Conservation (phyloP, 2,329 filamentous ascomycete genomes). For the Hyphodiscus sp. region DNA sequence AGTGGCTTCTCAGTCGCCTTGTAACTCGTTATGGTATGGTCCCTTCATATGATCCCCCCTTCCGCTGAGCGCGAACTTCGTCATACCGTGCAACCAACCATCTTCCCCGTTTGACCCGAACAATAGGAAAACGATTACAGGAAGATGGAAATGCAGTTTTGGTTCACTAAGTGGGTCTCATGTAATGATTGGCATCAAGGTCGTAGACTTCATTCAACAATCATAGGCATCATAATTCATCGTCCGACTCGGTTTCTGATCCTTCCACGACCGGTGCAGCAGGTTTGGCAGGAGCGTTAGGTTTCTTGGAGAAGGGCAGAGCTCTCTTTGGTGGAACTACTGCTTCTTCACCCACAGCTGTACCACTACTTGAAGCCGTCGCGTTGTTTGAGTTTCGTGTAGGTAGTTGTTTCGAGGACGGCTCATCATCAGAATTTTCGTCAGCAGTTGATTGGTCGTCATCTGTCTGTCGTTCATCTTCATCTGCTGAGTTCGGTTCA, state of each 20-base stretch:
- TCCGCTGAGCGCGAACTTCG: no score
- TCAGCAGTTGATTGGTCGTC: constrained; percentile 20
- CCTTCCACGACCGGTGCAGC: constrained; percentile 9
- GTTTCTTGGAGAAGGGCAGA: constrained; percentile 19
- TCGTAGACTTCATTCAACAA: constrained; percentile 3
- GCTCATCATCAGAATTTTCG: constrained; percentile 14
- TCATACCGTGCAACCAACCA: no score
- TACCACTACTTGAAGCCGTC: neutral
- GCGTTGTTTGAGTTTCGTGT: constrained; percentile 1
- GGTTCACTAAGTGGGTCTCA: no score
- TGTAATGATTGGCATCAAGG: no score
- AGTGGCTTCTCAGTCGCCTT: no score
- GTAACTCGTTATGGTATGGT: no score
- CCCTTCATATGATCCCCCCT: no score
- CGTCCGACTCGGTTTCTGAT: constrained; percentile 28
- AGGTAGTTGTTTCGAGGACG: constrained; percentile 2
- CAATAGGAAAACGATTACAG: no score
- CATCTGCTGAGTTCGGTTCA: neutral
- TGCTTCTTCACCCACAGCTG: neutral
- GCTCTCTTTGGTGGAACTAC: constrained; percentile 15
- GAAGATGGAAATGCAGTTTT: no score
- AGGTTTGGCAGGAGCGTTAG: constrained; percentile 5
- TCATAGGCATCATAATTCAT: constrained; percentile 21
- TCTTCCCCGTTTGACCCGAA: no score
- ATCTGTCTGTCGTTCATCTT: constrained; percentile 15